These are phyloP conservation scores for Dalechampia spathulata DNA, from an alignment of 441 rosid genomes.

Conservation along the genomic window DNA sequence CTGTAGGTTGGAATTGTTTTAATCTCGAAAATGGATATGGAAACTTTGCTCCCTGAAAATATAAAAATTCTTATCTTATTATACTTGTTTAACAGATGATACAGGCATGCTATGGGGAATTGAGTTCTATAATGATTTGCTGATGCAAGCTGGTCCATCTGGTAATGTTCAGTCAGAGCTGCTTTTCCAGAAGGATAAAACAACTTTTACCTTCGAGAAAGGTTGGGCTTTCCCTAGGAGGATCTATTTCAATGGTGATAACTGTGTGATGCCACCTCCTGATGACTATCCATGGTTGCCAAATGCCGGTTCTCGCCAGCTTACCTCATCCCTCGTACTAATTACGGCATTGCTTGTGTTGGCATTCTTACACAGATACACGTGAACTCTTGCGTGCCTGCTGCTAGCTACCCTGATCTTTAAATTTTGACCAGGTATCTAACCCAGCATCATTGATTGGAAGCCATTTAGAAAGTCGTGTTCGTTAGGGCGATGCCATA, in stretches of 20 bases:
- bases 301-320: slow-evolving; percentile 36
- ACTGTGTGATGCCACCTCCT: too few species aligned
- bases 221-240: too few species aligned
- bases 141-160: slow-evolving; percentile 66
- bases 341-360: neutral
- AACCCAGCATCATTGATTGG: neutral
- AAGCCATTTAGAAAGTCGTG: neutral
- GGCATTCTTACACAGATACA: slow-evolving; percentile 5
- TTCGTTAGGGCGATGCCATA: neutral
- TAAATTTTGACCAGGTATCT: slow-evolving; percentile 12
- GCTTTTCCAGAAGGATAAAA: slow-evolving; percentile 56
- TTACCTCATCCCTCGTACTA: slow-evolving; percentile 14
- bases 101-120: slow-evolving; percentile 84
- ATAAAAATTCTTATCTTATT: slow-evolving; percentile 7
- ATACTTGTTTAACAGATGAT: slow-evolving; percentile 48
- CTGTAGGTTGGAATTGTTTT: neutral
- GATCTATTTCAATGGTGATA: too few species aligned
- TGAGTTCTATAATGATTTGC: slow-evolving; percentile 67
- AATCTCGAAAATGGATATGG: neutral
- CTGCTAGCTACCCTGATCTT: neutral
- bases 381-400: neutral
- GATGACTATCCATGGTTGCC: too few species aligned
- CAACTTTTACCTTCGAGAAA: slow-evolving; percentile 75
- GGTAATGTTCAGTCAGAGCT: slow-evolving; percentile 89
- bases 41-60: neutral